A percentile compares a stretch with the other conserved stretches of the same genome.
Evolutionary conservation across 2,329 filamentous ascomycete genomes (phyloP).

Genomic region (Bipolaris zeicola): DNA sequence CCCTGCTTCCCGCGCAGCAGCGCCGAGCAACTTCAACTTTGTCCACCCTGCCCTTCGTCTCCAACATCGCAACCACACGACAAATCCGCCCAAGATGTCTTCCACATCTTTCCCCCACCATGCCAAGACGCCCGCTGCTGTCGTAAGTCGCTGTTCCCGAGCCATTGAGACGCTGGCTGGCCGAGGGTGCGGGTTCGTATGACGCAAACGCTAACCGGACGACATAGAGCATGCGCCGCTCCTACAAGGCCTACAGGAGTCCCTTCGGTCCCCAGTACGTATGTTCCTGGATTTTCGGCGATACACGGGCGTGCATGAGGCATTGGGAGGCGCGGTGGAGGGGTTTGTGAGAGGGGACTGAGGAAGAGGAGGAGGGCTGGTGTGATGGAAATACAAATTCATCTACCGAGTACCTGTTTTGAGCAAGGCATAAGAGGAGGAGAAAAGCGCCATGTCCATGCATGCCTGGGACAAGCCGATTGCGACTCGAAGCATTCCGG

Average conservation of each 20-base stretch:
- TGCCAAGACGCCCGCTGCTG: conserved; percentile 37
- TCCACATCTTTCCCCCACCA: conserved; percentile 24
- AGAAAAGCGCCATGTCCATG: not conserved
- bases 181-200: not conserved
- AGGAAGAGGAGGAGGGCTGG: not conserved
- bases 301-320: not conserved
- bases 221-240: conserved; percentile 39
- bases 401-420: no score
- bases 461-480: not conserved
- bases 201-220: conserved; percentile 24
- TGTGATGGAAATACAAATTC: not conserved
- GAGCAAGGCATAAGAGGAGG: not conserved
- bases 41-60: conserved; percentile 11
- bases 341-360: not conserved
- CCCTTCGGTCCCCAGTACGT: conserved; percentile 64
- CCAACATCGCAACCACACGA: conserved; percentile 19
- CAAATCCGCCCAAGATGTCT: conserved; percentile 25
- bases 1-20: conserved; percentile 8
- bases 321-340: not conserved
- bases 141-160: conserved; percentile 26
- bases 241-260: conserved; percentile 60
- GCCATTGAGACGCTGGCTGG: not conserved
- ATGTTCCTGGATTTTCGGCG: conserved; percentile 13
- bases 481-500: not conserved
- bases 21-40: conserved; percentile 22